Base-by-base conservation (phyloP, 495 filamentous ascomycete species). In the Aspergillus indologenus region DNA sequence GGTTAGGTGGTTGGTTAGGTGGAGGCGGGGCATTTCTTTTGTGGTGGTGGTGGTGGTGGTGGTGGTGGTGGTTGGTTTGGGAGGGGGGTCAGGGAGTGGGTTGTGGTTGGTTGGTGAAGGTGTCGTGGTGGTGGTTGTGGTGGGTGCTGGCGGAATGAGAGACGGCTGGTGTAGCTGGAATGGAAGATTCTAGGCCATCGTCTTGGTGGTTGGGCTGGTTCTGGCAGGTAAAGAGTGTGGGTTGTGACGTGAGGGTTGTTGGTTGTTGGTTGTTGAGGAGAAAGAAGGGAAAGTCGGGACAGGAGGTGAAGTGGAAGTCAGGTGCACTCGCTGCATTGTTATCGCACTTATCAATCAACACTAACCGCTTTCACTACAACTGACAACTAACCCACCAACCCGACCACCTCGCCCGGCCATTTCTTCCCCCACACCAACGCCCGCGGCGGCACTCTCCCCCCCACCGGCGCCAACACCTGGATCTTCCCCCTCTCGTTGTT, bases 401-500 rank as follows among this genome's bases (percentile, higher is more conserved):
- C 78, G 2, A 79, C 77, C 21, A 78, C 68, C 56, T 80, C 79
- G 5, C 71, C 79, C 23, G 81, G 81, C 79, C 79, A 83, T 42
- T 71, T 71, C 63, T 68, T 76, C 23, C 77, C 76, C 81, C 81
- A 83, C n/a, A 98, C 76, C 65, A 97, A 73, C 17, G 92, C 90
- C 67, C 85, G 82, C 53, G 86, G 81, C 0, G 90, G 91, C 50
- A 96, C 74, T 42, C 89, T 82, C 11, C 90, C 91, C 34, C 85
- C 88, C 52, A 95, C 82, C 5, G 94, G 93, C 2, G 87, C 86
- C 43, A 98, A 77, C 17, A 96, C 79, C 59, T 90, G 87, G 52
- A 98, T 77, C 69, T 87, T 88, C 55, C 85, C 85, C 73, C 89
- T 90, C 54, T 91, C 87, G 50, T 87, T 87, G 62, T 99, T 93